Percentiles rank a stretch among this genome's conserved stretches.
These are phyloP conservation scores for Silene vulgaris DNA, from an alignment of 179 eudicot species.

Conservation along the genomic window DNA sequence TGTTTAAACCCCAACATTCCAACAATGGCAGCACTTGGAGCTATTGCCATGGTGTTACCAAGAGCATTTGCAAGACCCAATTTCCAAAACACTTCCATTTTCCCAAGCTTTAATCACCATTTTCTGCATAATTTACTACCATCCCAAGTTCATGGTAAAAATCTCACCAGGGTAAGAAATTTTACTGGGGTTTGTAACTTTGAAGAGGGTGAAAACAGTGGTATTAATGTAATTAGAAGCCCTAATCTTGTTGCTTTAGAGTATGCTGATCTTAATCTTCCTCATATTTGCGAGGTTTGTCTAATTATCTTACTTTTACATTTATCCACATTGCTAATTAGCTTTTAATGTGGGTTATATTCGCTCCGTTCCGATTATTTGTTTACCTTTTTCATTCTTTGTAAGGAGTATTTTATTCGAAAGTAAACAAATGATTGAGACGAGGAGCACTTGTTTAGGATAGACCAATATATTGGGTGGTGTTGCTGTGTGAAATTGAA, in stretches of 20 bases:
- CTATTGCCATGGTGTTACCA: slow-evolving; percentile 10
- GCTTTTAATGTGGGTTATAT: not conserved
- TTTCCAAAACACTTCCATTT: slow-evolving; percentile 1
- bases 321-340: not conserved
- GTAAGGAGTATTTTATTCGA: not conserved
- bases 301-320: not conserved
- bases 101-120: not conserved
- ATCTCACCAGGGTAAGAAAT: slow-evolving; percentile 10
- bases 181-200: not conserved
- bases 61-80: slow-evolving; percentile 18
- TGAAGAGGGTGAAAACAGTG: slow-evolving; percentile 8
- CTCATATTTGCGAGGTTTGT: slow-evolving; percentile 36
- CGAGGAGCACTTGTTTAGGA: not conserved
- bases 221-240: slow-evolving; percentile 25
- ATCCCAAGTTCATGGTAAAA: slow-evolving; percentile 9
- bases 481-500: not conserved
- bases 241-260: slow-evolving; percentile 52
- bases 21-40: slow-evolving; percentile 19
- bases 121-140: slow-evolving; percentile 17
- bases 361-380: not conserved
- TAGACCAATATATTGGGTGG: not conserved
- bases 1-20: slow-evolving; percentile 5
- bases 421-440: not conserved
- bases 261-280: slow-evolving; percentile 57
- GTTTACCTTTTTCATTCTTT: not conserved